A percentile compares a stretch with the other conserved stretches of the same genome.
Evolutionary conservation across 306 rosid species (phyloP).

Genomic region (Crataegus laevigata): DNA sequence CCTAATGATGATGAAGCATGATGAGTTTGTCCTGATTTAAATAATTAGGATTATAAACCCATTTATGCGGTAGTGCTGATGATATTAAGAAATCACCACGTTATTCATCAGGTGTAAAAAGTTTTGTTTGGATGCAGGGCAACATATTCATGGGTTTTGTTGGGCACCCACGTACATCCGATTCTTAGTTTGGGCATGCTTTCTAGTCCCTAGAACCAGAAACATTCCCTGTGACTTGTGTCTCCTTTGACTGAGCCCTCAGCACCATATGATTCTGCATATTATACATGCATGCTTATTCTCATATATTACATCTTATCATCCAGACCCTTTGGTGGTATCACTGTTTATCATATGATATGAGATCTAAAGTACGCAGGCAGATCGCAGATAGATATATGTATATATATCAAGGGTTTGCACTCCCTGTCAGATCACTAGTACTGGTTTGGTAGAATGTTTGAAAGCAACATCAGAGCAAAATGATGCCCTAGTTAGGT

Average conservation of each 20-base stretch:
- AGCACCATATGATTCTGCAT: background rate
- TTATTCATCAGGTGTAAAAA: constrained; percentile 16
- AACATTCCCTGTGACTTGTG: constrained; percentile 59
- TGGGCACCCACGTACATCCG: constrained; percentile 26
- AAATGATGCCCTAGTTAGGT: constrained; percentile 4
- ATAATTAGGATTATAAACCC: constrained; percentile 18
- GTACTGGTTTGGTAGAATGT: background rate
- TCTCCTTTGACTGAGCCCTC: constrained; percentile 46
- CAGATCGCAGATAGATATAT: background rate
- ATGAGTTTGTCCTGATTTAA: constrained; percentile 52
- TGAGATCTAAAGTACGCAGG: background rate
- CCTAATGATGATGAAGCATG: constrained; percentile 49
- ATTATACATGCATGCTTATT: background rate
- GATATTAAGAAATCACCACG: background rate
- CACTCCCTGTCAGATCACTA: background rate
- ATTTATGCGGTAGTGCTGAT: background rate
- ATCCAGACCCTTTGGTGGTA: background rate
- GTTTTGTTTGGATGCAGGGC: constrained; percentile 28
- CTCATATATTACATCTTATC: background rate
- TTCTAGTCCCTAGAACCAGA: constrained; percentile 41
- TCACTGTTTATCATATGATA: background rate
- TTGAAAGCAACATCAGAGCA: constrained; percentile 7
- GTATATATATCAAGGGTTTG: background rate
- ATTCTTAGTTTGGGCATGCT: constrained; percentile 26
- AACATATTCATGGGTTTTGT: constrained; percentile 53